These are phyloP conservation scores for Dendrobium chrysotoxum DNA, from an alignment of 106 monocot species.

Conservation along the genomic window DNA sequence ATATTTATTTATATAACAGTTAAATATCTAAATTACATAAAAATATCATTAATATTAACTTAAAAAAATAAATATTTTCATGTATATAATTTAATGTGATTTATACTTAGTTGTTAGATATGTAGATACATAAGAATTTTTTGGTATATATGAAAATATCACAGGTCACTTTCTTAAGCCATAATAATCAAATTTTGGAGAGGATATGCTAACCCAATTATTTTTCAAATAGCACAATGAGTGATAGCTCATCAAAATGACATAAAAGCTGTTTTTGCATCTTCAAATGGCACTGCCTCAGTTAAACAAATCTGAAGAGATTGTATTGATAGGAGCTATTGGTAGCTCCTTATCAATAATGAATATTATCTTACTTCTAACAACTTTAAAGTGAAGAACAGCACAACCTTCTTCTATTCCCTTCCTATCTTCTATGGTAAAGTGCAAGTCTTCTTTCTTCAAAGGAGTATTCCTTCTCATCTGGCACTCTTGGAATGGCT, in stretches of 20 bases:
- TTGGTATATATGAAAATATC: too few species aligned
- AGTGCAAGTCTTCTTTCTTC: conserved; percentile 40
- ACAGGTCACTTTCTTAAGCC: too few species aligned
- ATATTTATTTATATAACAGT: too few species aligned
- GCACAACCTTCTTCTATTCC: background rate
- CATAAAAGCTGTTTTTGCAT: too few species aligned
- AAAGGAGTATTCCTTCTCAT: conserved; percentile 34
- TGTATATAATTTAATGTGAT: too few species aligned
- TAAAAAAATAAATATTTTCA: too few species aligned
- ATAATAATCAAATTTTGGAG: background rate
- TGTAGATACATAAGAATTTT: too few species aligned
- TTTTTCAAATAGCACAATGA: background rate
- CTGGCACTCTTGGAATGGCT: background rate
- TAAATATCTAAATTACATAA: too few species aligned
- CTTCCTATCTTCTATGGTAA: conserved; percentile 8
- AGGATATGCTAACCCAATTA: background rate
- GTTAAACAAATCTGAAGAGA: background rate
- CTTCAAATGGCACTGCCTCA: too few species aligned
- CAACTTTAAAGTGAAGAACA: background rate
- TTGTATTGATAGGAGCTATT: background rate
- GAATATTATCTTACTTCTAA: background rate
- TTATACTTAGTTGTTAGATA: too few species aligned
- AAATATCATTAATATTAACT: too few species aligned
- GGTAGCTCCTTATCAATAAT: background rate
- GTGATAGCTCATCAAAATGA: too few species aligned